Conservation (phyloP, 73 alveolate genomes). For the Paramecium bursaria region DNA sequence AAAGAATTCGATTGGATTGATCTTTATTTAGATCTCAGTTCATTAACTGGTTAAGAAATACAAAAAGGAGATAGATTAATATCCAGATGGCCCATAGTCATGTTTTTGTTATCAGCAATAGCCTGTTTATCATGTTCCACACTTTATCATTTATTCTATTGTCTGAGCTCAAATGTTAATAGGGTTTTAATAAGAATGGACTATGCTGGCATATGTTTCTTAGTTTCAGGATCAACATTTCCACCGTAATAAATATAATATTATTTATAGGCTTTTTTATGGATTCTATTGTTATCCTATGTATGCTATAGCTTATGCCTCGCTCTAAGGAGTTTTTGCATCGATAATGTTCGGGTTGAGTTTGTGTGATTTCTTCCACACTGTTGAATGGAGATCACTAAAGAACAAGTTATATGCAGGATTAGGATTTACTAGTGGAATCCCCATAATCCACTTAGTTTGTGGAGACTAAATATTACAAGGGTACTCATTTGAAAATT, state of each 20-base stretch:
- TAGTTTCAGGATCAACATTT: constrained; percentile 93
- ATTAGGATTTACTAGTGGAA: constrained; percentile 83
- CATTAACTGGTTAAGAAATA: constrained; percentile 27
- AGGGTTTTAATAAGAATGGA: constrained; percentile 85
- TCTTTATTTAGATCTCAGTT: constrained; percentile 40
- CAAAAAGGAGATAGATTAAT: constrained; percentile 5
- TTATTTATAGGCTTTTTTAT: no score
- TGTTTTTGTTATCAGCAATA: constrained; percentile 87
- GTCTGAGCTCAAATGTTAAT: constrained; percentile 70
- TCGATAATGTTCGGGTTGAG: constrained; percentile 75
- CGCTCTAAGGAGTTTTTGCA: constrained; percentile 63
- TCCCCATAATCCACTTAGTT: constrained; percentile 80
- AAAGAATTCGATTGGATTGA: constrained; percentile 74
- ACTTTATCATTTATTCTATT: constrained; percentile 83
- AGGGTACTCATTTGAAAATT: constrained; percentile 30
- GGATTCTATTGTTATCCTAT: constrained; percentile 82
- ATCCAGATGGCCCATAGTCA: constrained; percentile 86
- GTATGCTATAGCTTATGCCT: constrained; percentile 63
- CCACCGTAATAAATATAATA: no score
- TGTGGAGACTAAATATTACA: constrained; percentile 47
- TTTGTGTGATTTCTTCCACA: constrained; percentile 81
- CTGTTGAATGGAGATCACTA: constrained; percentile 80
- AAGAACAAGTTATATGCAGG: constrained; percentile 82
- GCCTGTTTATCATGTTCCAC: constrained; percentile 85
- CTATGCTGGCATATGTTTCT: constrained; percentile 93